Evolutionary conservation across 1,139 yeast genomes (phyloP), one percentile per base, ranked within the genome.

Genomic region (Yamadazyma taylorii): DNA sequence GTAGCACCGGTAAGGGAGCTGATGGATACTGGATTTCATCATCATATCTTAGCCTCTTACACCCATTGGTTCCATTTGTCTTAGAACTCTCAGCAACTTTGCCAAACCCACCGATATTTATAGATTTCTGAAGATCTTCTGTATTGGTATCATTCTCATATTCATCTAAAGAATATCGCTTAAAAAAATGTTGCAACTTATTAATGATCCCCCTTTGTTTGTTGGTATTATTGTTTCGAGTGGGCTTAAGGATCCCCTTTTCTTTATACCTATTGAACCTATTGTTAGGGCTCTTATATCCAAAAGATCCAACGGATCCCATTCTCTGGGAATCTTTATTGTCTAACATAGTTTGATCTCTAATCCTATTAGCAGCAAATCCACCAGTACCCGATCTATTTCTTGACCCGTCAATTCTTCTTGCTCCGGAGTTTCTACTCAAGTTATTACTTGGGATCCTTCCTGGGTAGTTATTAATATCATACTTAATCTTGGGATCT

Each of bases 161-260:
- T 11, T 37, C 39, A 23, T 22, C 31, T 12, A 48, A 32, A 1
- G 49, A 40, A 38, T 48, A 48, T 17, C 36, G 36, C 19, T 38
- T 39, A 32, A 48, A 44, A 21, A 47, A 45, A 4, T 21, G 29
- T 23, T 40, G 39, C 10, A 48, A 37, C 35, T 39, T 43, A 13
- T 35, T 30, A 14, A 48, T 21, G 11, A 47, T 31, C 2, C 51
- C 48, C 5, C 35, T 37, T 12, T 9, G 21, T 8, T 16, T 9
- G 5, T 27, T 16, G n/a, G 32, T 32, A 17, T 25, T 30, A 15
- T 32, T n/a, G 12, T 17, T 17, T n/a, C 34, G 32, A 4, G 21
- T 19, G 2, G 47, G 52, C 30, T 47, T 47, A 6, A 44, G 27
- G 9, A 46, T 42, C 3, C 50, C 51, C 34, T 43, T n/a, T 9